A percentile compares a stretch with the other conserved stretches of the same genome.
Conservation (phyloP, 768 basidiomycete genomes). For the Termitomyces sp. region DNA sequence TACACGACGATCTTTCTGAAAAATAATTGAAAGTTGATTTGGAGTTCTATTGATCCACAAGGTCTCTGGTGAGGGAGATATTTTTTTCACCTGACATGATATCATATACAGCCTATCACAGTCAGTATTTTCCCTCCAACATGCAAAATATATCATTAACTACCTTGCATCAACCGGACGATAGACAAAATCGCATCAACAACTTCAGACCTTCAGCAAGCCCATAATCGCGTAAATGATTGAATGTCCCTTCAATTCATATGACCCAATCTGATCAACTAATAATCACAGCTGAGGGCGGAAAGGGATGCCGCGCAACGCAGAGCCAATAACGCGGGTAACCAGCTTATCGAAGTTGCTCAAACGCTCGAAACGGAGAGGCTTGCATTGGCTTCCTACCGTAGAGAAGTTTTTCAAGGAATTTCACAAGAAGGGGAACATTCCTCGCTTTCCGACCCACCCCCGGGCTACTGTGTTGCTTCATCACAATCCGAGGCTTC, state of each 20-base stretch:
- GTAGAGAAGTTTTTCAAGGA: constrained; percentile 31
- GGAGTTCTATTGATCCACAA: constrained; percentile 11
- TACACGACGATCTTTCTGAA: constrained; percentile 8
- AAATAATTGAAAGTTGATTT: neutral
- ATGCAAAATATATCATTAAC: neutral
- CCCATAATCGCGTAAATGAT: constrained; percentile 28
- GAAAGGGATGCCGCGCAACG: constrained; percentile 27
- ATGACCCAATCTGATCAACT: neutral
- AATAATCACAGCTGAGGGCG: constrained; percentile 24
- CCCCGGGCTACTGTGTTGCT: constrained; percentile 26
- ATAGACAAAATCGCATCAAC: constrained; percentile 37
- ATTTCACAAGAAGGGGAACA: constrained; percentile 18
- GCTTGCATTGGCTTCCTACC: constrained; percentile 25
- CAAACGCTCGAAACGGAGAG: constrained; percentile 23
- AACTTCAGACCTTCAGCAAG: constrained; percentile 30
- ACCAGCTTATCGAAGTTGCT: constrained; percentile 22
- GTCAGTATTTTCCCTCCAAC: constrained; percentile 20
- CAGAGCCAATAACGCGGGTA: constrained; percentile 26
- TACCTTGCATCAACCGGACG: neutral
- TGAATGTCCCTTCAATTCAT: neutral
- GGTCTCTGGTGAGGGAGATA: constrained; percentile 35
- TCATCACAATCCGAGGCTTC: neutral
- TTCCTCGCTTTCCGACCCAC: constrained; percentile 12
- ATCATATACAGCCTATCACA: constrained; percentile 39
- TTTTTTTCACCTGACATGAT: constrained; percentile 39